Evolutionary conservation across 345 rosid genomes (phyloP), one percentile per base, ranked within the genome.

Genomic region (Carallia brachiata): DNA sequence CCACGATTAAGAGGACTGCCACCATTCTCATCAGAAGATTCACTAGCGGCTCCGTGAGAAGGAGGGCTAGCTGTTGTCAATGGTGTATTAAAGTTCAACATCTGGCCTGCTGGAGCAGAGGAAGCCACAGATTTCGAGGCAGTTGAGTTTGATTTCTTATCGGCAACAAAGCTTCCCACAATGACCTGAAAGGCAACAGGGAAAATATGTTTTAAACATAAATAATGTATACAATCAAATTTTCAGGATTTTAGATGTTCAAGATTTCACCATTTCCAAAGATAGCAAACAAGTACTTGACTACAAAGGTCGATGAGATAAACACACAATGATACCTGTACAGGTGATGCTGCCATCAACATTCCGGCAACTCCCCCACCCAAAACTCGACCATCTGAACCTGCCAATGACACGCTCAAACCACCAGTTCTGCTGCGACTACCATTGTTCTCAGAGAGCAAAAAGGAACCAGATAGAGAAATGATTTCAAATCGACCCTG

Each of bases 401-500:
- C 92, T 36, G 93, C 96, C 70, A 95, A 72, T 27, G 96, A 88
- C 54, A 92, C 90, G 72, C 81, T 88, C 77, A 95, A 80, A 50
- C 82, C 81, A 58, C 92, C 82, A 71, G 47, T 68, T 82, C 85
- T 76, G 71, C 78, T 76, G 52, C 63, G 76, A 32, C 64, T 70
- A 53, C 85, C 88, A 76, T 85, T 84, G 40, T 77, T 75, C 7
- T 90, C 96, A 31, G 86, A 78, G 78, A 76, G 77, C 63, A 78
- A 70, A 72, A 85, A 86, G 28, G 93, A 85, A 47, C 99, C 99
- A 28, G 97, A 78, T 23, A 95, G 80, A 61, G 93, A 85, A 67
- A 95, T 82, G 57, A 95, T 95, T 78, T 92, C 96, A 75, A 75
- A 95, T 19, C 80, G 85, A 52, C 99, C 98, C 99, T 95, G 84